Evolutionary conservation across 768 basidiomycete species (phyloP).

Genomic region (Boletellus emodensis): DNA sequence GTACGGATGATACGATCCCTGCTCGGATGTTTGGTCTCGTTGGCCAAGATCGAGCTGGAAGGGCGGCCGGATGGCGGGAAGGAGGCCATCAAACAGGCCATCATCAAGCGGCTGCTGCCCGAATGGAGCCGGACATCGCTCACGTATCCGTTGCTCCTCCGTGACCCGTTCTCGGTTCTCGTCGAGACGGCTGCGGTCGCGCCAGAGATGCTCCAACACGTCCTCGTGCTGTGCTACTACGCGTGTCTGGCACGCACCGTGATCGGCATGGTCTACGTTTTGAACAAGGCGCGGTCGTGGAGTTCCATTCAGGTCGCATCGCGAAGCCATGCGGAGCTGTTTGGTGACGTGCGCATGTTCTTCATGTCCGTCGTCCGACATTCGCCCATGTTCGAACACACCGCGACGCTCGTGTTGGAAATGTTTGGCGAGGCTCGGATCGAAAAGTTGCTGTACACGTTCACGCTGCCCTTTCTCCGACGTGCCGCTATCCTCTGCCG

Average conservation of each 20-base stretch:
- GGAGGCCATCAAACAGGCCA: constrained; percentile 74
- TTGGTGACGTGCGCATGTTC: constrained; percentile 84
- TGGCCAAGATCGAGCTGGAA: constrained; percentile 67
- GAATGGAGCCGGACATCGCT: constrained; percentile 89
- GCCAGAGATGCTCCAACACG: constrained; percentile 85
- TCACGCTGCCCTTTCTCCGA: constrained; percentile 90
- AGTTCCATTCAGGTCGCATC: constrained; percentile 40
- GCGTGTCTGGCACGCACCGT: constrained; percentile 83
- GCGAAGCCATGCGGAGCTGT: constrained; percentile 64
- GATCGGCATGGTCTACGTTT: constrained; percentile 77
- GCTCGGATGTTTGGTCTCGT: constrained; percentile 60
- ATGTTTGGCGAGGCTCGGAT: constrained; percentile 81
- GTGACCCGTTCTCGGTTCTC: constrained; percentile 87
- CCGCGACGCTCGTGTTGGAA: constrained; percentile 73
- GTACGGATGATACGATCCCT: constrained; percentile 74
- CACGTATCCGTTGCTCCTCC: constrained; percentile 78
- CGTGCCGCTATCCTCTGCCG: constrained; percentile 82
- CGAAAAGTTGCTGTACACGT: constrained; percentile 80
- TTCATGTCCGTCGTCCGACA: constrained; percentile 90
- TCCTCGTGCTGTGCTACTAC: constrained; percentile 87
- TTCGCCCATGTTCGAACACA: constrained; percentile 83
- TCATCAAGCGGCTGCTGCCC: constrained; percentile 85
- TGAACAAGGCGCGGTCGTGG: constrained; percentile 66
- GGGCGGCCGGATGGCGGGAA: constrained; percentile 68
- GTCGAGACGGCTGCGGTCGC: constrained; percentile 88